phyloP scores from a whole-genome alignment of 2,329 filamentous ascomycete species.

The Ascochyta fabae region DNA sequence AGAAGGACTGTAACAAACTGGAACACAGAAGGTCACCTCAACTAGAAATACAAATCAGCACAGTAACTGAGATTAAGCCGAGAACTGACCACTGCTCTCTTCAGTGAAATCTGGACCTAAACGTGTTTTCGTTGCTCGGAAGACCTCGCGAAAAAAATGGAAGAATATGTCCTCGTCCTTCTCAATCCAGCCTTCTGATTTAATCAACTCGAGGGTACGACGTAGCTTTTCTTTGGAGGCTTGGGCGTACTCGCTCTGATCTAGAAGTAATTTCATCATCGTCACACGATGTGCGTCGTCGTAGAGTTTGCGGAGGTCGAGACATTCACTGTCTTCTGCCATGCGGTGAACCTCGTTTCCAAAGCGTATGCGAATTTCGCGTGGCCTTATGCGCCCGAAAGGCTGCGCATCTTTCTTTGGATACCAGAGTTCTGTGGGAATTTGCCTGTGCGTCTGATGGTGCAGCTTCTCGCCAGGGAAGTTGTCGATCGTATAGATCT shows the following conservation, averaged over 20 bases:
- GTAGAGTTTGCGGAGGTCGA: background rate
- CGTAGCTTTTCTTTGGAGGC: background rate
- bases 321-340: background rate
- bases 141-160: conserved; percentile 9
- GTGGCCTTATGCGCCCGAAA: background rate
- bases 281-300: background rate
- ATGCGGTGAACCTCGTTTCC: conserved; percentile 15
- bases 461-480: conserved; percentile 12
- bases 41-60: conserved; percentile 3
- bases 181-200: conserved; percentile 7
- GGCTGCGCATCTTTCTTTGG: background rate
- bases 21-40: conserved; percentile 20
- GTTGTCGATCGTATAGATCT: conserved; percentile 4
- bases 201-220: background rate
- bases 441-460: conserved; percentile 1
- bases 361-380: conserved; percentile 10
- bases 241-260: conserved; percentile 5
- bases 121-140: background rate
- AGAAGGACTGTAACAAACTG: conserved; percentile 17
- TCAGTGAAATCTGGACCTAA: background rate
- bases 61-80: no score
- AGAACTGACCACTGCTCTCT: background rate
- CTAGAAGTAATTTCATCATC: conserved; percentile 17
- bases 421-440: conserved; percentile 20
- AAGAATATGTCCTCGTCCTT: conserved; percentile 9